Evolutionary conservation across 2,329 filamentous ascomycete genomes (phyloP).

Genomic region (Venturia aucupariae): DNA sequence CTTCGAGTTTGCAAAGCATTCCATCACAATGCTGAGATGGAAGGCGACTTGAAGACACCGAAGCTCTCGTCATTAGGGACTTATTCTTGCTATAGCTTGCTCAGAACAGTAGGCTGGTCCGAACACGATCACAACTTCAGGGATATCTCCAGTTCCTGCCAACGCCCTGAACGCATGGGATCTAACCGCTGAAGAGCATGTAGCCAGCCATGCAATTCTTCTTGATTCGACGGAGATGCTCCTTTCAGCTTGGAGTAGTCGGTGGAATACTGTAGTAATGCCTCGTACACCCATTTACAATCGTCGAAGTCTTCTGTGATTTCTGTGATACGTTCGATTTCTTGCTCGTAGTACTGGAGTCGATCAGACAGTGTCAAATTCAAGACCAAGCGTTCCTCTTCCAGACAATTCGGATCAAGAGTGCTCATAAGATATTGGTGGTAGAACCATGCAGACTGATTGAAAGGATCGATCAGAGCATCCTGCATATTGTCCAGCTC

Average conservation of each 20-base stretch:
- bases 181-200: conserved; percentile 59
- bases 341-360: conserved; percentile 54
- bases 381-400: conserved; percentile 52
- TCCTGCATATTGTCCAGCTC: conserved; percentile 69
- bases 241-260: conserved; percentile 44
- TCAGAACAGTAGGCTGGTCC: not conserved
- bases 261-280: conserved; percentile 65
- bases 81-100: not conserved
- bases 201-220: conserved; percentile 46
- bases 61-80: not conserved
- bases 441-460: conserved; percentile 96
- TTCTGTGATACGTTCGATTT: conserved; percentile 67
- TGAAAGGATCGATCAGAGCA: conserved; percentile 79
- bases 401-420: conserved; percentile 42
- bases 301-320: conserved; percentile 57
- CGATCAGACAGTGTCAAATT: conserved; percentile 54
- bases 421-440: conserved; percentile 78
- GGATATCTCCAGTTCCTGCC: conserved; percentile 57
- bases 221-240: conserved; percentile 33
- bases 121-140: conserved; percentile 28
- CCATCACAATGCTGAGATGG: conserved; percentile 52
- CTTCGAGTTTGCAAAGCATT: conserved; percentile 61
- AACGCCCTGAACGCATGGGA: conserved; percentile 63
- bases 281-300: conserved; percentile 85
- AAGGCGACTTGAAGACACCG: not conserved